Evolutionary conservation across 768 basidiomycete species (phyloP).

Genomic region (Termitomyces sp.): DNA sequence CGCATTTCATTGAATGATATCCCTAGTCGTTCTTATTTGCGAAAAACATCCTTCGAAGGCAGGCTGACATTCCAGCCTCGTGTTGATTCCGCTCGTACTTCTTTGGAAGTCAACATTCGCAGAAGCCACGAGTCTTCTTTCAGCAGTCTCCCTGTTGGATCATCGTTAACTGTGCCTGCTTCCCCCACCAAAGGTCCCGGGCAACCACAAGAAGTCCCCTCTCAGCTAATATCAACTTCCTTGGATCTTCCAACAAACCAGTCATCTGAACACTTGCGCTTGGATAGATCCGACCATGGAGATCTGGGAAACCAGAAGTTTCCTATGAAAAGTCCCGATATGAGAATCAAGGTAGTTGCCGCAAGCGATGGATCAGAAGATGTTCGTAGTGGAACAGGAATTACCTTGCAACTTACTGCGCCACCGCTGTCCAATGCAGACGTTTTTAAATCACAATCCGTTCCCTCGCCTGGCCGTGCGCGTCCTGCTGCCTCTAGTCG

Average conservation of each 20-base stretch:
- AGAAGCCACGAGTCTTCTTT: slow-evolving; percentile 38
- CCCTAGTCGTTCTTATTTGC: slow-evolving; percentile 31
- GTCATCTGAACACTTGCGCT: not conserved
- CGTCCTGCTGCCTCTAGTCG: slow-evolving; percentile 25
- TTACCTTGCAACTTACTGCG: slow-evolving; percentile 7
- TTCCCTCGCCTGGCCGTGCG: slow-evolving; percentile 14
- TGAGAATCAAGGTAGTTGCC: slow-evolving; percentile 6
- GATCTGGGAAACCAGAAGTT: not conserved
- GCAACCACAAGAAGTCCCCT: not conserved
- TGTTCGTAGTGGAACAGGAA: not conserved
- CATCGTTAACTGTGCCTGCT: slow-evolving; percentile 20
- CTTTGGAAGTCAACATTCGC: slow-evolving; percentile 38
- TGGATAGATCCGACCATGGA: slow-evolving; percentile 4
- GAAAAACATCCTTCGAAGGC: slow-evolving; percentile 38
- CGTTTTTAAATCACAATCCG: not conserved
- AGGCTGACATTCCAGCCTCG: slow-evolving; percentile 54
- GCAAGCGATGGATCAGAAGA: slow-evolving; percentile 7
- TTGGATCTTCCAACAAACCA: not conserved
- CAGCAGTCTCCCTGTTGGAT: slow-evolving; percentile 33
- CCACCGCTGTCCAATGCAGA: slow-evolving; percentile 7
- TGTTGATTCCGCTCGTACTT: slow-evolving; percentile 40
- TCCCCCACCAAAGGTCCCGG: not conserved
- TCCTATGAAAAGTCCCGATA: not conserved
- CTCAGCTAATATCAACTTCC: not conserved
- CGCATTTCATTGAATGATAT: slow-evolving; percentile 32